Evolutionary conservation across 345 rosid species (phyloP).

Genomic region (Erucastrum elatum): DNA sequence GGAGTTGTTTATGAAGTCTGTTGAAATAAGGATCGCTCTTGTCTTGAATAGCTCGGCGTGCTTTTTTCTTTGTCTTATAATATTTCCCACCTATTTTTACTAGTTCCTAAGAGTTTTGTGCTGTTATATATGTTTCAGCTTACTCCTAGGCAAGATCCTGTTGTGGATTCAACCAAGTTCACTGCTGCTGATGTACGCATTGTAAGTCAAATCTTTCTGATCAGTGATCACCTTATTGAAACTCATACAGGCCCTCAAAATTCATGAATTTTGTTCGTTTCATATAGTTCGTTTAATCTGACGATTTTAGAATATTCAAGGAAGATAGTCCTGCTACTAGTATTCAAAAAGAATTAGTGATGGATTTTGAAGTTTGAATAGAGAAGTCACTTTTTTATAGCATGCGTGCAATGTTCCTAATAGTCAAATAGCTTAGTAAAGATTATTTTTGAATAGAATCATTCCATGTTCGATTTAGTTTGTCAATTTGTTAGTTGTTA

Average conservation of each 20-base stretch:
- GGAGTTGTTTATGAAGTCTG: constrained; percentile 8
- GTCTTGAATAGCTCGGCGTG: background rate
- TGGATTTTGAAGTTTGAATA: no score
- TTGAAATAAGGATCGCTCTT: background rate
- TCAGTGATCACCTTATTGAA: constrained; percentile 8
- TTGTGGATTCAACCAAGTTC: constrained; percentile 74
- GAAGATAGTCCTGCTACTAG: background rate
- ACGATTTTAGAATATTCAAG: background rate
- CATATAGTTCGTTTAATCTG: background rate
- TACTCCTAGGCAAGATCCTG: constrained; percentile 75
- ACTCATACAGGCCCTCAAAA: background rate
- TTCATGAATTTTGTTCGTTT: background rate
- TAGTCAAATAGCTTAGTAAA: constrained; percentile 10
- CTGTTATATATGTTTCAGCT: constrained; percentile 52
- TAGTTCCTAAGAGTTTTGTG: constrained; percentile 10
- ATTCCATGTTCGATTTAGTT: background rate
- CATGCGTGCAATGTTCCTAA: background rate
- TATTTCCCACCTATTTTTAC: background rate
- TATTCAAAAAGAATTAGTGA: no score
- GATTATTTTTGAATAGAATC: constrained; percentile 3
- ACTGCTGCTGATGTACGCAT: constrained; percentile 97
- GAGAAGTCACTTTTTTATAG: no score
- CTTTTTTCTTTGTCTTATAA: background rate
- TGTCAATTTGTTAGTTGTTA: background rate
- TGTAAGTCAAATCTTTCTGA: constrained; percentile 47